Conservation (phyloP, 2,329 filamentous ascomycete genomes). For the Truncatella angustata region DNA sequence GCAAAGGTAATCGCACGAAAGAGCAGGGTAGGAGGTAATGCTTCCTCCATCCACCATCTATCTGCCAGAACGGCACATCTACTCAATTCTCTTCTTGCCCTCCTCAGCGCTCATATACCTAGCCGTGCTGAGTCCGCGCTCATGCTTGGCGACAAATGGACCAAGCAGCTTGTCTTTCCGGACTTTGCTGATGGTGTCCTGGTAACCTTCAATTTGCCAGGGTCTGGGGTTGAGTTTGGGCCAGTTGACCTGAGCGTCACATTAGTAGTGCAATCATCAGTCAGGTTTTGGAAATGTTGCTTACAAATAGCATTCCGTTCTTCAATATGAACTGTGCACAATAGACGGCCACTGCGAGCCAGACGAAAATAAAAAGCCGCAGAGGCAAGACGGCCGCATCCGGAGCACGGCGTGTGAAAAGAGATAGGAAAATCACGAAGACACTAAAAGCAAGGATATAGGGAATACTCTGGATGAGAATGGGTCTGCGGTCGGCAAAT, state of each 20-base stretch:
- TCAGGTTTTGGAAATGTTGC: constrained; percentile 35
- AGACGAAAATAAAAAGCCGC: constrained; percentile 78
- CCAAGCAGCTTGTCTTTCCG: constrained; percentile 82
- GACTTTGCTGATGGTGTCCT: constrained; percentile 80
- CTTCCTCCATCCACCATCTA: not conserved
- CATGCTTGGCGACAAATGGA: constrained; percentile 68
- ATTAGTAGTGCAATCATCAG: constrained; percentile 16
- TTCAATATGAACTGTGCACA: constrained; percentile 72
- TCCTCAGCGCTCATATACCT: constrained; percentile 86
- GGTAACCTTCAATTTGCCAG: constrained; percentile 83
- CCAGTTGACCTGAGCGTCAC: constrained; percentile 81
- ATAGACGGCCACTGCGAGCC: constrained; percentile 68
- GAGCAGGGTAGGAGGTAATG: not conserved
- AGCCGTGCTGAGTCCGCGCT: constrained; percentile 79
- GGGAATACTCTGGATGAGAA: constrained; percentile 89
- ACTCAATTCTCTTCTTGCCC: constrained; percentile 97
- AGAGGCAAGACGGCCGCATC: constrained; percentile 78
- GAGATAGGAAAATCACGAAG: constrained; percentile 76
- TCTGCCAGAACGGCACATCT: constrained; percentile 20
- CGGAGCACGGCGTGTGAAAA: constrained; percentile 69
- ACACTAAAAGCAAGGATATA: constrained; percentile 84
- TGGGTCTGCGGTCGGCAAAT: constrained; percentile 80
- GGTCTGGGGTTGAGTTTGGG: constrained; percentile 89
- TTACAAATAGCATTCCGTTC: constrained; percentile 92
- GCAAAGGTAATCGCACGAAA: not conserved